Conservation (phyloP, 1,284 basidiomycete genomes). For the Ceratorhiza oryzae-sativae region DNA sequence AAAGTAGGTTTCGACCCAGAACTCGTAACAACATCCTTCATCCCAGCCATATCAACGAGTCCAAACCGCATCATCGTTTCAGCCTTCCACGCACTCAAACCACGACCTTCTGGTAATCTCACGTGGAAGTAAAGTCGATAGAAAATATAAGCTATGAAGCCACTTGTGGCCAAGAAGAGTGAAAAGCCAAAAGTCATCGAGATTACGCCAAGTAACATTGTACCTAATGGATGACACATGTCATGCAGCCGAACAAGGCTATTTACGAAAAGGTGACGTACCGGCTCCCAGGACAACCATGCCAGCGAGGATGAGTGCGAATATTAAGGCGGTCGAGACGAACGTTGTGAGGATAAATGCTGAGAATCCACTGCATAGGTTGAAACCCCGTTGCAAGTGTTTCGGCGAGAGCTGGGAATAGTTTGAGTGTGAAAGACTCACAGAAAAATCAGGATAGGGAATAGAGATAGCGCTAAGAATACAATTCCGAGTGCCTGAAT, state of each 20-base stretch:
- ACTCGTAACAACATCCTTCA: neutral
- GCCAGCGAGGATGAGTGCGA: neutral
- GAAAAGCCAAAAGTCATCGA: constrained; percentile 18
- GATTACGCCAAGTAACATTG: constrained; percentile 8
- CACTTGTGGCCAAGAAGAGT: constrained; percentile 15
- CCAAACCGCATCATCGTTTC: constrained; percentile 31
- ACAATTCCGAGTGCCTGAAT: constrained; percentile 7
- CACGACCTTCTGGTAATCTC: neutral
- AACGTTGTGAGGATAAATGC: constrained; percentile 4
- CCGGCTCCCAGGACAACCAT: constrained; percentile 24
- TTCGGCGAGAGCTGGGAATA: too few species aligned
- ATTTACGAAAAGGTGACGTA: neutral
- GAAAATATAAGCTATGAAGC: neutral
- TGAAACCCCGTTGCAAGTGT: neutral
- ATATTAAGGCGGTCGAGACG: neutral
- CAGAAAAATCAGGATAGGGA: constrained; percentile 23
- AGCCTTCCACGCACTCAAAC: constrained; percentile 9
- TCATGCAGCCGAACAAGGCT: constrained; percentile 7
- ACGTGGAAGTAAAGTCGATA: constrained; percentile 21
- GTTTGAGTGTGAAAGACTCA: neutral
- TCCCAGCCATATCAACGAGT: constrained; percentile 5
- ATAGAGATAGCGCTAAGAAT: constrained; percentile 1
- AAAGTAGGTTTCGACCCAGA: neutral
- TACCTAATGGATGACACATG: neutral
- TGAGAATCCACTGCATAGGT: constrained; percentile 16